Base-by-base conservation (phyloP, 2,329 filamentous ascomycete species). In the Phialophora macrospora region DNA sequence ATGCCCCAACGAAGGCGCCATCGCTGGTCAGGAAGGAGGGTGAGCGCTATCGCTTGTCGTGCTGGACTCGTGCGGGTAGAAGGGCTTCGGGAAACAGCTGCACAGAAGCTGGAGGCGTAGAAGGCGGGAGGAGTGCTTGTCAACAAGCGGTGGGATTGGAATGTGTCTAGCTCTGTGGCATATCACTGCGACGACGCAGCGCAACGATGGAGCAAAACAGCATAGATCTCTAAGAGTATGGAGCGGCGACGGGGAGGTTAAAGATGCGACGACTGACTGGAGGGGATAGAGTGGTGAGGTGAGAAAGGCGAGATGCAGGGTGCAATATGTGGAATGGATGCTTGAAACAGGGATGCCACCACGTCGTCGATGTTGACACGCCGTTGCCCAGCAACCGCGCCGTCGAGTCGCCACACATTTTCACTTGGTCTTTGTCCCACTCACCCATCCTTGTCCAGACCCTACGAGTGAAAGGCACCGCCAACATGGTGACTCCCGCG, bases 1-100 rank as follows among this genome's bases (percentile, higher is more conserved):
- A 73, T 81, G 79, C 73, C 78, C 69, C 64, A 69, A 57, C 41
- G 65, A 61, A 32, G 71, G 70, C 63, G 70, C 68, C 71, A 72
- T 72, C 54, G 59, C 64, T 68, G 60, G 30, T 63, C 12, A 26
- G 48, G 38, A 44, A 6, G 6, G 38, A 44, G 14, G 17, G n/a
- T 17, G 17, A 3, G 6, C 38, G 38, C 38, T 44, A n/a, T 44
- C 20, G 17, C 14, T 41, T 44, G 38, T 17, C 17, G 38, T 44
- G 34, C 38, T 44, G 17, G 38, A n/a, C 4, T 44, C 38, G 17
- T 22, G 24, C 12, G 17, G 22, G 32, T 41, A 54, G 24, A 48
- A 12, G 7, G 24, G 58, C 38, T 12, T n/a, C 30, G 24, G 54
- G n/a, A n/a, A 14, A 24, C 28, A 52, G 38, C 1, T 44, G 41